phyloP scores from a whole-genome alignment of 2,329 filamentous ascomycete genomes.

The Dothidotthia symphoricarpi region DNA sequence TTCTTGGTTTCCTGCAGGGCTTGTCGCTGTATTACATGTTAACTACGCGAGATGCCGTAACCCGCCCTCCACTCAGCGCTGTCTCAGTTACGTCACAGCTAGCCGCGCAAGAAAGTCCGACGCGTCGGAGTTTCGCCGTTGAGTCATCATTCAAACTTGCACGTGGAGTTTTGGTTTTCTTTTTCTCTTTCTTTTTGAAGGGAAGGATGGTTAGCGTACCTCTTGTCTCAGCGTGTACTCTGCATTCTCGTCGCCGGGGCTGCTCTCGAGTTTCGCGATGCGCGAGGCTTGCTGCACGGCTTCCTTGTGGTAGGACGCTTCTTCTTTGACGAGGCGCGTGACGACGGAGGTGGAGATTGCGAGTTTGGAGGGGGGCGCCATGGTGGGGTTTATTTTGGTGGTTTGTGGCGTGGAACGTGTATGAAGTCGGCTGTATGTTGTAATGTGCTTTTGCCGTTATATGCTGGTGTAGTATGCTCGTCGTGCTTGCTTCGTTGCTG shows the following conservation, averaged over 20 bases:
- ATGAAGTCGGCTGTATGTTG: background rate
- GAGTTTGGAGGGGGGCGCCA: conserved; percentile 76
- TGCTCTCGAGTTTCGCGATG: conserved; percentile 64
- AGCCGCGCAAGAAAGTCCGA: no score
- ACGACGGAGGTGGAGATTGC: conserved; percentile 77
- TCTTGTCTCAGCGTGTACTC: conserved; percentile 82
- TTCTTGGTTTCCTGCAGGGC: conserved; percentile 85
- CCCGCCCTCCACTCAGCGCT: no score
- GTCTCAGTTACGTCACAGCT: no score
- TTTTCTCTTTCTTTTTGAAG: no score
- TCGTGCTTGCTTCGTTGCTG: no score
- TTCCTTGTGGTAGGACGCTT: conserved; percentile 86
- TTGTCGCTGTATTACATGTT: conserved; percentile 57
- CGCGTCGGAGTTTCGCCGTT: no score
- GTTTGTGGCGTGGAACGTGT: background rate
- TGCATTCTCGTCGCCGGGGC: conserved; percentile 68
- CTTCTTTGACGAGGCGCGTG: conserved; percentile 84
- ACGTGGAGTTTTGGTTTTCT: no score
- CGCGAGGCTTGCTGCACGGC: conserved; percentile 70
- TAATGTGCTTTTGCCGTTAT: no score
- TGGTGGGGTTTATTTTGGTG: no score
- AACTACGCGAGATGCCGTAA: no score
- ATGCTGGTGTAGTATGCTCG: no score
- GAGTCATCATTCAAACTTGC: no score
- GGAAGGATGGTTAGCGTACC: conserved; percentile 54